phyloP scores from a whole-genome alignment of 805 yeast genomes.

The Kuraishia piskuri region DNA sequence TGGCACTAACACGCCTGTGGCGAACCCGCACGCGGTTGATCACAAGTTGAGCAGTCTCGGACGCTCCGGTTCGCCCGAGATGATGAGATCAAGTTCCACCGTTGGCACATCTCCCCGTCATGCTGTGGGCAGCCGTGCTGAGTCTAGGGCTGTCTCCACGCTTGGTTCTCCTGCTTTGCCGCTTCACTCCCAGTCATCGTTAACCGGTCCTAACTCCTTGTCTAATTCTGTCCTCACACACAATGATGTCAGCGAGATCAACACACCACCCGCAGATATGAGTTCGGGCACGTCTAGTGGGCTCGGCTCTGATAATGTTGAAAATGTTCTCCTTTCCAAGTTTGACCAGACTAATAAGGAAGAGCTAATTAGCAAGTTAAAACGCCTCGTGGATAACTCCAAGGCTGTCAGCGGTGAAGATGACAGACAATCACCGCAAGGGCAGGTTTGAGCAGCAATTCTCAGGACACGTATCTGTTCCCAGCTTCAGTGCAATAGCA shows the following conservation, averaged over 20 bases:
- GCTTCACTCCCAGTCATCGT: neutral
- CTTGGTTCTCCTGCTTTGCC: neutral
- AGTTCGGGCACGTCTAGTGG: neutral
- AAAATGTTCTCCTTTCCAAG: neutral
- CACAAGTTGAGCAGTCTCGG: neutral
- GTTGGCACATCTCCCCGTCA: neutral
- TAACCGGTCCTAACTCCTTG: neutral
- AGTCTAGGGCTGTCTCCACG: neutral
- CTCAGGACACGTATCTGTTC: too few species aligned
- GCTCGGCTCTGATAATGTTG: neutral
- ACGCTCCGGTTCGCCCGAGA: neutral
- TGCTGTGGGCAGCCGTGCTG: neutral
- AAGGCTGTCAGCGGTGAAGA: neutral
- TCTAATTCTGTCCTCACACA: neutral
- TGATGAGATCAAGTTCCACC: neutral
- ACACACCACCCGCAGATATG: neutral
- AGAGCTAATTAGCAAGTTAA: neutral
- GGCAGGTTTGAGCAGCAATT: neutral
- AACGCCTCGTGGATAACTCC: neutral
- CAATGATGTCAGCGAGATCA: neutral
- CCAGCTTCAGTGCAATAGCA: too few species aligned
- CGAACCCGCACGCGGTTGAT: neutral
- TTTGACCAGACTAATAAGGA: neutral
- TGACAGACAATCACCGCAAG: neutral
- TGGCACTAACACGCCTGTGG: neutral